Evolutionary conservation across 1,284 basidiomycete species (phyloP), one percentile per base, ranked within the genome.

Genomic region (Cutaneotrichosporon cavernicola): DNA sequence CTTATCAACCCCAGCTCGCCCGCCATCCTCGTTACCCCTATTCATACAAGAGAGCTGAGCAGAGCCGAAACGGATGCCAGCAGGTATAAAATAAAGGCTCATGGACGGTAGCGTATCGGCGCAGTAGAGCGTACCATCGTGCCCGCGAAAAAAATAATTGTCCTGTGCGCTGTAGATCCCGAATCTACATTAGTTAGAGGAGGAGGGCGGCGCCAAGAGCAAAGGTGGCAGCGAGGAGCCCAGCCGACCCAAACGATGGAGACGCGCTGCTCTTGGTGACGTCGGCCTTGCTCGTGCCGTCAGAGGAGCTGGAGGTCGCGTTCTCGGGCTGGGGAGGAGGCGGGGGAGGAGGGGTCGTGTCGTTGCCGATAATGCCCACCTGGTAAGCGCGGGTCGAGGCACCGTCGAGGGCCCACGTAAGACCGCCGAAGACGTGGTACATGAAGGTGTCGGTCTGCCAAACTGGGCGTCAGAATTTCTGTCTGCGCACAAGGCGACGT

Each of bases 391-490:
- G 66, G 3, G 80, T 81, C 8, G 74, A 88, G 50, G 68, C 74
- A 5, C 79, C 85, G 65, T 86, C 83, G 31, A 91, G 76, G 2
- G 85, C 82, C 90, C 90, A 92, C 5, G 80, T 83, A 34, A 92
- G 84, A 1, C 89, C 90, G n/a, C 86, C 87, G 69, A 88, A 82
- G 43, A 92, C 82, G 79, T 92, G 90, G 1, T 83, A 81, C 59
- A 88, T 76, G 80, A 89, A 92, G 2, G 85, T 76, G 7, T 85
- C 76, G 69, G 90, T 83, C 83, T 87, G 69, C 67, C 74, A 81
- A 36, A 77, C 74, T 76, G 58, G 2, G 18, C 5, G 53, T 56
- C 34, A 56, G 49, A 14, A 30, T 51, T 43, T 46, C 18, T 18
- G 26, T 26, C 26, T 26, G 26, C 16, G 49, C 1, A n/a, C 22